Percentiles rank a stretch among this genome's conserved stretches.
phyloP scores from a whole-genome alignment of 192 early-diverging fungal species.

The Neocallimastix lanati region DNA sequence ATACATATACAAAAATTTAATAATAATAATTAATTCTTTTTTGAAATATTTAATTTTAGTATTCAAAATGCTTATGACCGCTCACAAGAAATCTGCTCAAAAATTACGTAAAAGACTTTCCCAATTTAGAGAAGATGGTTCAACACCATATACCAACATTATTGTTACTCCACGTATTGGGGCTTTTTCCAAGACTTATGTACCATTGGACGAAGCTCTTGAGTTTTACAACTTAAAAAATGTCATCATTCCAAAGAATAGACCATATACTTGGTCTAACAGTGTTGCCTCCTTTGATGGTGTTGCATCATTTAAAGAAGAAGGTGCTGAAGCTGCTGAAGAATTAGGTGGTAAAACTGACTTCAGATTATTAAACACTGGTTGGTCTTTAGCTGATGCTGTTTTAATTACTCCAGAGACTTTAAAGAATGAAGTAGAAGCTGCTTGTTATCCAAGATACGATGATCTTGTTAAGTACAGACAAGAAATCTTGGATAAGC shows the following conservation, averaged over 20 bases:
- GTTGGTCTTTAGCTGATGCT: constrained; percentile 17
- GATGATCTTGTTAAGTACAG: constrained; percentile 9
- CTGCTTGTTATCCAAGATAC: constrained; percentile 4
- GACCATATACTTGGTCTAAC: constrained; percentile 17
- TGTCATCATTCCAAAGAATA: not conserved
- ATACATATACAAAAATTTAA: no score
- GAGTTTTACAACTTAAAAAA: constrained; percentile 7
- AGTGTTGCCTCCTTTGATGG: constrained; percentile 11
- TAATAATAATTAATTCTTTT: no score
- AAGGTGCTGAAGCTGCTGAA: constrained; percentile 1
- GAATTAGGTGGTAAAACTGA: constrained; percentile 8
- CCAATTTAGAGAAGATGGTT: not conserved
- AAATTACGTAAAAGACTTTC: not conserved
- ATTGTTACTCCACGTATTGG: not conserved
- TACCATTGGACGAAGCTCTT: constrained; percentile 9
- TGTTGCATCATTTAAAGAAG: constrained; percentile 10
- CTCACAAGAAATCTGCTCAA: not conserved
- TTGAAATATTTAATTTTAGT: no score
- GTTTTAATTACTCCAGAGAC: constrained; percentile 9
- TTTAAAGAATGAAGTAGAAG: constrained; percentile 7
- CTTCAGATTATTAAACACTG: constrained; percentile 14
- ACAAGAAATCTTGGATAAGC: constrained; percentile 1
- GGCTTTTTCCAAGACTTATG: constrained; percentile 3
- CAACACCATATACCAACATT: not conserved
- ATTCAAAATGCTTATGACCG: not conserved